Evolutionary conservation across 441 rosid species (phyloP), one percentile per base, ranked within the genome.

Genomic region (Brassica balearica): DNA sequence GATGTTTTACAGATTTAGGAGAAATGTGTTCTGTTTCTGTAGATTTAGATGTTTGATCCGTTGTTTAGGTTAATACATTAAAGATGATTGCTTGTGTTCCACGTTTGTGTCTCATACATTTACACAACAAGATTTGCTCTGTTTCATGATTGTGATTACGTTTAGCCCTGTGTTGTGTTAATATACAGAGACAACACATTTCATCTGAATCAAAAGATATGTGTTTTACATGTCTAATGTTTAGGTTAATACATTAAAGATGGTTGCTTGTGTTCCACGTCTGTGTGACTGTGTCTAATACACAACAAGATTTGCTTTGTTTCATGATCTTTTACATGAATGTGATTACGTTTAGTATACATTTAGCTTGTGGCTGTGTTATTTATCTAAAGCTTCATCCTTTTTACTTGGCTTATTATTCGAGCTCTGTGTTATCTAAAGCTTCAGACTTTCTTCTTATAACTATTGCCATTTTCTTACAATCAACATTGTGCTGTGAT

Each of bases 381-480:
- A 59, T 48, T 6, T 58, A 67, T 71, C 19, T 63, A 69, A 77
- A 77, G 60, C 2, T 63, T 77, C 23, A 63, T 22, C 14, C 74
- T 76, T 76, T 64, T 2, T 51, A 63, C 20, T 62, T n/a, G 19
- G 58, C 67, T 60, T 1, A 0, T 41, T 48, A 27, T 61, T 71
- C 14, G 3, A 12, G 23, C 23, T 25, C 3, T 60, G 7, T 68
- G 53, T 38, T 43, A 12, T 38, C 12, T 55, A 71, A 71, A 77
- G 72, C 12, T 77, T 67, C 15, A 66, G 55, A 17, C 65, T 67
- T 78, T 68, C n/a, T 60, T 34, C n/a, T 60, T 64, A 7, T 43
- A 67, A 12, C 36, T 6, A 38, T 38, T 63, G 61, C 5, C 72
- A 46, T 20, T 67, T 61, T 14, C 9, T 34, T 34, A 58, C n/a